These are phyloP conservation scores for Cryptosporidium sp. DNA, from an alignment of 169 alveolate genomes.

Conservation along the genomic window DNA sequence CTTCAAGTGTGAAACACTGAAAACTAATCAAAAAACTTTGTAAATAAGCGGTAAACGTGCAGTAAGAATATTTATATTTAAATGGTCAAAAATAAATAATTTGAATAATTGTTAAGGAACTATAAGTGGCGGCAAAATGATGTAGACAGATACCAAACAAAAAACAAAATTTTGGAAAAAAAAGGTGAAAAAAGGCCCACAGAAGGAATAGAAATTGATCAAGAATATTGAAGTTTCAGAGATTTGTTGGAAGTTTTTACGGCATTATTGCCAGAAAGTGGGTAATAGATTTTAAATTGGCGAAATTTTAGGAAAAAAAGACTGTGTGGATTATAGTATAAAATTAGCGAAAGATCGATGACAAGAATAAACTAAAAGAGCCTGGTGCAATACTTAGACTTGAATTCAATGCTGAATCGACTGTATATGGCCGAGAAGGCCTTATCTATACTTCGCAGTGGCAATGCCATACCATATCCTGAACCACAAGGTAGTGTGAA, in stretches of 20 bases:
- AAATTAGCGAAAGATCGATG: conserved; percentile 11
- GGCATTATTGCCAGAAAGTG: conserved; percentile 1
- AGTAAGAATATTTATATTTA: neutral
- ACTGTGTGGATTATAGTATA: conserved; percentile 16
- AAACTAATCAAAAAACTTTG: neutral
- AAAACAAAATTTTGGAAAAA: neutral
- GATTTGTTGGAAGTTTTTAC: neutral
- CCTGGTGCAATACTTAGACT: conserved; percentile 15
- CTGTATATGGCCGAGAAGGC: conserved; percentile 76
- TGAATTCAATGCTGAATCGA: conserved; percentile 60
- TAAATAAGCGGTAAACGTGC: conserved; percentile 51
- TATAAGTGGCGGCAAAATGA: conserved; percentile 33
- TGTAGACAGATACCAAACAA: conserved; percentile 73
- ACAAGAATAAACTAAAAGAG: neutral
- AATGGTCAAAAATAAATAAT: conserved; percentile 39
- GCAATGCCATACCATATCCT: conserved; percentile 45
- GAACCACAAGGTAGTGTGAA: conserved; percentile 66
- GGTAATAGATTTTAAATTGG: neutral
- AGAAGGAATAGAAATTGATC: neutral
- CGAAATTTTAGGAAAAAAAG: neutral
- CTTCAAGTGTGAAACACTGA: neutral
- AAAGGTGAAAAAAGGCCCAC: conserved; percentile 25
- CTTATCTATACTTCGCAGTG: conserved; percentile 62
- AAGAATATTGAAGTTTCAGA: neutral
- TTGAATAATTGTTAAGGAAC: neutral